Base-by-base conservation (phyloP, 306 rosid genomes). In the Casuarina equisetifolia region DNA sequence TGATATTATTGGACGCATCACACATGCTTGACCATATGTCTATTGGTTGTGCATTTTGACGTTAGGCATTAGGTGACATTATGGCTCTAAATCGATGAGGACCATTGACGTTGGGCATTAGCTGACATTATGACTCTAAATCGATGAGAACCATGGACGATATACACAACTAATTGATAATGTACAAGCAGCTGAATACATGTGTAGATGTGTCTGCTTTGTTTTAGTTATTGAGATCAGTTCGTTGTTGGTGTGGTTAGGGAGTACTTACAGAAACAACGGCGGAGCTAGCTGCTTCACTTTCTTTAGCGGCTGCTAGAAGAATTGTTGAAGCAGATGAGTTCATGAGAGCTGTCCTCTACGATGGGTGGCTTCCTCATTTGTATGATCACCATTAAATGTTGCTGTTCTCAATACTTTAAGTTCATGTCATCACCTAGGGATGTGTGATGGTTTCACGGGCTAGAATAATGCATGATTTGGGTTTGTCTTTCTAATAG, bases 191-290 rank as follows among this genome's bases (percentile, higher is more conserved):
- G 32, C 53, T 76, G 43, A 5, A 2, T 35, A 20, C 3, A 4
- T 64, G 77, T 53, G 43, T 54, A 53, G n/a, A 17, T 19, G 38
- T 8, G 40, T 3, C 32, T 81, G 38, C 40, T 69, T 81, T 46
- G 62, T 74, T 25, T 59, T 75, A 54, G 45, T 25, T 25, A 25
- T 25, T 77, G 76, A 53, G 52, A 76, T 79, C 51, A 49, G 39
- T 80, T 72, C 59, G 32, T 78, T 76, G 64, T 40, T 77, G 68
- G 50, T 74, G 68, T 87, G 76, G 61, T 82, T 76, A 95, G 99
- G 99, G 99, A 85, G 99, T 95, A 35, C 97, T 95, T 35, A 95
- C 99, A 2, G 98, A 96, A 87, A 96, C 99, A 58, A 96, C 98
- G 4, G 99, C 99, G 58, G 99, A 96, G 87, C 74, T 96, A 57